phyloP scores from a whole-genome alignment of 257 asterid species.

The Lithospermum erythrorhizon region DNA sequence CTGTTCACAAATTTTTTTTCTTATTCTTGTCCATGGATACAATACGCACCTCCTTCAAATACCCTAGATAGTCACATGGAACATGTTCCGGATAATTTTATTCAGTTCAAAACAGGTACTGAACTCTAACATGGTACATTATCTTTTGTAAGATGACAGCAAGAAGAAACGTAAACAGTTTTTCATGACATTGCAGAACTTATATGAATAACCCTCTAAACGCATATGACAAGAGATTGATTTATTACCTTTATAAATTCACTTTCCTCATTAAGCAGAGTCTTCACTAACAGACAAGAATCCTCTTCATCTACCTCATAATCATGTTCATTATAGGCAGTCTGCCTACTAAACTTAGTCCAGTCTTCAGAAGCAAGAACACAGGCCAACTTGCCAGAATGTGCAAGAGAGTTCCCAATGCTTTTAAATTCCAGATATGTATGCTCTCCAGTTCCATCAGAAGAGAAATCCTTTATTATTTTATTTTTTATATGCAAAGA shows the following conservation, averaged over 20 bases:
- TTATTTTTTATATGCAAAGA: conserved; percentile 32
- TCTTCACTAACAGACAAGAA: conserved; percentile 23
- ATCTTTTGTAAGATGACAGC: neutral
- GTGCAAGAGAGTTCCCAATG: conserved; percentile 41
- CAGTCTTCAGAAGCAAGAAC: conserved; percentile 37
- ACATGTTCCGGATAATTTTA: no score
- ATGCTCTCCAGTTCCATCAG: conserved; percentile 24
- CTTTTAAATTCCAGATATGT: conserved; percentile 29
- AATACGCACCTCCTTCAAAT: neutral
- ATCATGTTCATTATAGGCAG: conserved; percentile 16
- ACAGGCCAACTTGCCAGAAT: conserved; percentile 60
- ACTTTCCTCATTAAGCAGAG: conserved; percentile 33
- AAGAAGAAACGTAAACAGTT: neutral
- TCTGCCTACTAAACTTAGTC: conserved; percentile 15
- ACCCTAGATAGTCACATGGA: neutral
- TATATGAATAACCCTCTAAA: neutral
- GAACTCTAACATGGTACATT: neutral
- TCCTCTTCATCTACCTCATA: conserved; percentile 23
- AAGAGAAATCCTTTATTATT: conserved; percentile 24
- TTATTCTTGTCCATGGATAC: neutral
- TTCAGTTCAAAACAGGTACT: neutral
- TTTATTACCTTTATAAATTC: conserved; percentile 40
- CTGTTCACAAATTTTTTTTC: neutral
- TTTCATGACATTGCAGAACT: neutral
- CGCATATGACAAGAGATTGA: conserved; percentile 5